phyloP scores from a whole-genome alignment of 371 early-diverging fungal genomes.

The Mortierella sp. region DNA sequence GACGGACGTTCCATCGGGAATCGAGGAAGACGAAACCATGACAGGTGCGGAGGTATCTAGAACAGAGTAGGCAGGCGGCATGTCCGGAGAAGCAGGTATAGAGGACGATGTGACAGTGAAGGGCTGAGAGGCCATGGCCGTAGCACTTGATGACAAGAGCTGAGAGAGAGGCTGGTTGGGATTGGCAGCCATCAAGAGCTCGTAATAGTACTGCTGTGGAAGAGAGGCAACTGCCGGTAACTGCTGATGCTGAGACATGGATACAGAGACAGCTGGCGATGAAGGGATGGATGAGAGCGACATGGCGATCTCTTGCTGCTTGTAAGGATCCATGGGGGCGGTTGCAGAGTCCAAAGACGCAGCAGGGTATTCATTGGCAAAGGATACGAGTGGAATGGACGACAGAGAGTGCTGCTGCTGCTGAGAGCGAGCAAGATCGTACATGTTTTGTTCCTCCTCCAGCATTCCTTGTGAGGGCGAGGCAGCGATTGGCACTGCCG shows the following conservation, averaged over 20 bases:
- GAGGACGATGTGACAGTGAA: constrained; percentile 17
- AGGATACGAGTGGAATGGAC: constrained; percentile 28
- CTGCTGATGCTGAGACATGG: constrained; percentile 11
- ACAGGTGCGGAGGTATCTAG: constrained; percentile 4
- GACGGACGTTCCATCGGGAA: not conserved
- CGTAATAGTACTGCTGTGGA: constrained; percentile 37
- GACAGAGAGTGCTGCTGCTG: constrained; percentile 22
- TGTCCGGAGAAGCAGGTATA: not conserved
- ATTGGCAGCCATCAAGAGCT: constrained; percentile 37
- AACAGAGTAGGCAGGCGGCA: constrained; percentile 3
- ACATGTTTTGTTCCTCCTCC: constrained; percentile 12
- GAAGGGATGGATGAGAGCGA: constrained; percentile 13
- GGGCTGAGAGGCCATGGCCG: constrained; percentile 24
- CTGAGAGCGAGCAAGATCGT: constrained; percentile 13
- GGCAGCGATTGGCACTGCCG: not conserved
- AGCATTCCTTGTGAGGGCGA: not conserved
- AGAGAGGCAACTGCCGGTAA: constrained; percentile 4
- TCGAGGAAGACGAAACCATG: constrained; percentile 1
- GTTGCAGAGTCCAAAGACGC: too few species aligned
- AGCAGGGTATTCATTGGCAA: constrained; percentile 16
- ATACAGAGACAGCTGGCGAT: constrained; percentile 11
- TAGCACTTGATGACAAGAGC: constrained; percentile 34
- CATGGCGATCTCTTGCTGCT: too few species aligned
- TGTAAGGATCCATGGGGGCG: too few species aligned
- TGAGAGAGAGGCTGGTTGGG: constrained; percentile 45